Percentiles rank a stretch among this genome's conserved stretches.
These are phyloP conservation scores for Pseudofabraea citricarpa DNA, from an alignment of 2,329 filamentous ascomycete species.

Conservation along the genomic window DNA sequence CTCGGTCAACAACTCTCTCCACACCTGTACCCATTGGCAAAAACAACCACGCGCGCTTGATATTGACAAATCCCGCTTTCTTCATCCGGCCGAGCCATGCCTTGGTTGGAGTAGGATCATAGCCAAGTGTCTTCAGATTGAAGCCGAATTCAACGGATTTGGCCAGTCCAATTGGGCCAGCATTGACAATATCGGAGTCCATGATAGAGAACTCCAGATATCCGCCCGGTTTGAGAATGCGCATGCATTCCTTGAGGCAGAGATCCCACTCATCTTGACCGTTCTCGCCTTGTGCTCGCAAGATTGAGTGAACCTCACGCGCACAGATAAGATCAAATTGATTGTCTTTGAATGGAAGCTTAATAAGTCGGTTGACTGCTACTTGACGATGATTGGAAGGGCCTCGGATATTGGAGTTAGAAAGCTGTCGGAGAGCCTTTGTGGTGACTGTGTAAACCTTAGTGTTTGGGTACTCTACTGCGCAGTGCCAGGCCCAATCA, in stretches of 20 bases:
- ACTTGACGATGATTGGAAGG: slow-evolving; percentile 85
- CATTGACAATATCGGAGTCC: slow-evolving; percentile 85
- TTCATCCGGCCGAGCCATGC: slow-evolving; percentile 71
- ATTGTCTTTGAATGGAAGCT: slow-evolving; percentile 77
- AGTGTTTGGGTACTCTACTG: slow-evolving; percentile 76
- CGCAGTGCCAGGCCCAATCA: slow-evolving; percentile 95
- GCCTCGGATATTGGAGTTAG: slow-evolving; percentile 72
- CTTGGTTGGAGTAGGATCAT: slow-evolving; percentile 81
- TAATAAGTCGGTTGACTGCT: slow-evolving; percentile 70
- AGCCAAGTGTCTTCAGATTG: slow-evolving; percentile 82
- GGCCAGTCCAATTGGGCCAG: slow-evolving; percentile 72
- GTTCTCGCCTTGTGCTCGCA: slow-evolving; percentile 68
- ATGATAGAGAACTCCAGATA: slow-evolving; percentile 88
- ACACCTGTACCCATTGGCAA: slow-evolving; percentile 69
- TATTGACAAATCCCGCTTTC: slow-evolving; percentile 70
- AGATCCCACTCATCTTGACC: slow-evolving; percentile 81
- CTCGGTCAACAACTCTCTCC: slow-evolving; percentile 33
- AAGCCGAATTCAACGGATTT: slow-evolving; percentile 91
- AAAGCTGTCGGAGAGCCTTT: slow-evolving; percentile 63
- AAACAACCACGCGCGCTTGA: slow-evolving; percentile 84
- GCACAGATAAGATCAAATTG: slow-evolving; percentile 92
- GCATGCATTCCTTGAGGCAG: slow-evolving; percentile 80
- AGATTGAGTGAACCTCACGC: slow-evolving; percentile 76
- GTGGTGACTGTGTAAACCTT: slow-evolving; percentile 86
- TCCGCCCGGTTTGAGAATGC: slow-evolving; percentile 83